Percentiles rank a stretch among this genome's conserved stretches.
Conservation (phyloP, 805 yeast species). For the Torulaspora franciscae region DNA sequence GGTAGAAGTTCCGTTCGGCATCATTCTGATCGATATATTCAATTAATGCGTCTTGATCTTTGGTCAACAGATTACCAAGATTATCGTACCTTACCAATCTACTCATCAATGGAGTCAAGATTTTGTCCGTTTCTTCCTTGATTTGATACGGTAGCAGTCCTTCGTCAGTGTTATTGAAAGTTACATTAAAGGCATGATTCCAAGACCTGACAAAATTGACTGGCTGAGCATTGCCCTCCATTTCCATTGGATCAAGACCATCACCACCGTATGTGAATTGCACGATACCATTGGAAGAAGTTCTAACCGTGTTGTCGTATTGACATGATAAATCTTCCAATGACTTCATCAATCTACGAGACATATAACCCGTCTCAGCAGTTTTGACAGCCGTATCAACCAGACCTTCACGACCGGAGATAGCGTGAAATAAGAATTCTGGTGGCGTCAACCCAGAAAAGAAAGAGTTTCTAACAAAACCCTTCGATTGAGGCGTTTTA, state of each 20-base stretch:
- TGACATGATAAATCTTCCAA: slow-evolving; percentile 91
- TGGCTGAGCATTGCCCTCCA: slow-evolving; percentile 98
- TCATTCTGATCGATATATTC: slow-evolving; percentile 78
- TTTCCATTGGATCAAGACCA: slow-evolving; percentile 94
- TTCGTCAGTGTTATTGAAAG: slow-evolving; percentile 50
- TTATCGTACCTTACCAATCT: slow-evolving; percentile 66
- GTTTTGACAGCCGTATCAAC: slow-evolving; percentile 99
- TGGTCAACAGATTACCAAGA: slow-evolving; percentile 49
- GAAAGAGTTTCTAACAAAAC: slow-evolving; percentile 94
- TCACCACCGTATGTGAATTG: slow-evolving; percentile 99
- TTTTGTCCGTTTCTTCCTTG: slow-evolving; percentile 46
- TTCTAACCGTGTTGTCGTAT: slow-evolving; percentile 91
- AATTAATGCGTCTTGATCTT: slow-evolving; percentile 44
- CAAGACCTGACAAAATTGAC: slow-evolving; percentile 91
- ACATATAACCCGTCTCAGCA: slow-evolving; percentile 98
- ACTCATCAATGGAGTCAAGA: slow-evolving; percentile 57
- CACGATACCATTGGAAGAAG: slow-evolving; percentile 92
- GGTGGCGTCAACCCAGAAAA: slow-evolving; percentile 93
- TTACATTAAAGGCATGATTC: slow-evolving; percentile 81
- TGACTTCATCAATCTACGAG: slow-evolving; percentile 96
- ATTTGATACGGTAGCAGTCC: slow-evolving; percentile 71
- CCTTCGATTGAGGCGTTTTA: slow-evolving; percentile 95
- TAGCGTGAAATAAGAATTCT: slow-evolving; percentile 95
- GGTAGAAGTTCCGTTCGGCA: slow-evolving; percentile 81
- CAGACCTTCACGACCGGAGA: slow-evolving; percentile 98